These are phyloP conservation scores for Infundibulicybe gibba DNA, from an alignment of 768 basidiomycete genomes.

Conservation along the genomic window DNA sequence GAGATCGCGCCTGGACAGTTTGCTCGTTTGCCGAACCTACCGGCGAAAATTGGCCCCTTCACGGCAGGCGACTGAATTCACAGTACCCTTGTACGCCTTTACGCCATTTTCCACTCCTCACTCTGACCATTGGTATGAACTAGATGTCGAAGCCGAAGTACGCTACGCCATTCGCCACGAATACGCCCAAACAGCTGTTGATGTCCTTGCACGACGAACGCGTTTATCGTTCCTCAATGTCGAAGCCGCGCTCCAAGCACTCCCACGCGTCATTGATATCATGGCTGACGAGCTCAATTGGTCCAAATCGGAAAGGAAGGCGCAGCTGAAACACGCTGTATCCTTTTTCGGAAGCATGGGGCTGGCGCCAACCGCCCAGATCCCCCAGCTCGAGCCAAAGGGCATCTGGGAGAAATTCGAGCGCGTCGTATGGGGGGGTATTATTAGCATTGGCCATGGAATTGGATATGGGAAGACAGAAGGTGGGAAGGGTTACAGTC, in stretches of 20 bases:
- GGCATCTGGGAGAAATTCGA: conserved; percentile 20
- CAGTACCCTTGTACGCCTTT: conserved; percentile 68
- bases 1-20: conserved; percentile 95
- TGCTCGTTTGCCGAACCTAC: conserved; percentile 77
- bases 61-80: conserved; percentile 68
- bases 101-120: background rate
- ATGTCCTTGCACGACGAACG: conserved; percentile 89
- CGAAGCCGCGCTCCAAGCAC: conserved; percentile 75
- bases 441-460: conserved; percentile 32
- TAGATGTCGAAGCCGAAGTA: conserved; percentile 90
- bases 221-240: conserved; percentile 93
- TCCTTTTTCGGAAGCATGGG: conserved; percentile 86
- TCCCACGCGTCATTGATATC: conserved; percentile 87
- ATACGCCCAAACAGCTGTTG: conserved; percentile 89
- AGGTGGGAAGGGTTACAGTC: conserved; percentile 22
- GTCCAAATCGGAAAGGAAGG: conserved; percentile 52
- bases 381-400: conserved; percentile 19
- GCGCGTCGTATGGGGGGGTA: conserved; percentile 32
- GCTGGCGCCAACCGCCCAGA: conserved; percentile 49
- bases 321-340: conserved; percentile 58
- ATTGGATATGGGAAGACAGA: conserved; percentile 1
- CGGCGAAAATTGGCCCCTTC: conserved; percentile 79
- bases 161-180: conserved; percentile 86
- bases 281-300: conserved; percentile 89
- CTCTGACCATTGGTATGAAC: background rate